phyloP scores from a whole-genome alignment of 345 rosid genomes.

The Trapa incisa region DNA sequence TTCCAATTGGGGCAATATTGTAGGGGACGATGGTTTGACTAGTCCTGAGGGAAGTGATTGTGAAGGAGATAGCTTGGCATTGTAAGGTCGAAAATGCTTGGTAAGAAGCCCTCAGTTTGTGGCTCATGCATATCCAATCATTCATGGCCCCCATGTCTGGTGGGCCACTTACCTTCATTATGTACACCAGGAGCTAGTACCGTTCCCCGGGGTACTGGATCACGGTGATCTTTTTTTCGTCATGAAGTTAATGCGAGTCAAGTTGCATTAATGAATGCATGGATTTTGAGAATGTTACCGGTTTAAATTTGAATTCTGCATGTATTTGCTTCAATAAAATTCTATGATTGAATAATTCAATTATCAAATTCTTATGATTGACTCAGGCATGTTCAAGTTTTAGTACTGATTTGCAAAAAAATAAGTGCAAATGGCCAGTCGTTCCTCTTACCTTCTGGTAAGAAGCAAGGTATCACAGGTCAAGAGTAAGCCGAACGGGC shows the following conservation, averaged over 20 bases:
- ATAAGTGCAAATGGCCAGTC: no score
- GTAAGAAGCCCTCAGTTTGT: slow-evolving; percentile 90
- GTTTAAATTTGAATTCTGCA: no score
- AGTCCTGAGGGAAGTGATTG: slow-evolving; percentile 46
- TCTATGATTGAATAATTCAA: no score
- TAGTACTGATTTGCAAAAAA: no score
- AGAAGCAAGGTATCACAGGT: no score
- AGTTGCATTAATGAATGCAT: neutral
- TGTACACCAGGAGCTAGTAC: slow-evolving; percentile 50
- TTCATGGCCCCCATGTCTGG: slow-evolving; percentile 48
- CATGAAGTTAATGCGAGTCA: neutral
- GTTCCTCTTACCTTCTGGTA: no score
- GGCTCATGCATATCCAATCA: slow-evolving; percentile 76
- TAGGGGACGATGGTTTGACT: slow-evolving; percentile 43
- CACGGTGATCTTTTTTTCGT: neutral
- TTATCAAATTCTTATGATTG: no score
- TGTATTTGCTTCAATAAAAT: no score
- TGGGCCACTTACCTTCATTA: slow-evolving; percentile 70
- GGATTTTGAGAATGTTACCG: no score
- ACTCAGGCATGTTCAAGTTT: no score
- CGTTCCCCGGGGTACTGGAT: slow-evolving; percentile 28
- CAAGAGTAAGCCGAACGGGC: no score
- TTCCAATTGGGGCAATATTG: slow-evolving; percentile 72
- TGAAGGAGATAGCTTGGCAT: slow-evolving; percentile 71
- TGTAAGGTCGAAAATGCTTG: slow-evolving; percentile 68